Evolutionary conservation across 2,329 filamentous ascomycete genomes (phyloP).

Genomic region (Xylaria sp.): DNA sequence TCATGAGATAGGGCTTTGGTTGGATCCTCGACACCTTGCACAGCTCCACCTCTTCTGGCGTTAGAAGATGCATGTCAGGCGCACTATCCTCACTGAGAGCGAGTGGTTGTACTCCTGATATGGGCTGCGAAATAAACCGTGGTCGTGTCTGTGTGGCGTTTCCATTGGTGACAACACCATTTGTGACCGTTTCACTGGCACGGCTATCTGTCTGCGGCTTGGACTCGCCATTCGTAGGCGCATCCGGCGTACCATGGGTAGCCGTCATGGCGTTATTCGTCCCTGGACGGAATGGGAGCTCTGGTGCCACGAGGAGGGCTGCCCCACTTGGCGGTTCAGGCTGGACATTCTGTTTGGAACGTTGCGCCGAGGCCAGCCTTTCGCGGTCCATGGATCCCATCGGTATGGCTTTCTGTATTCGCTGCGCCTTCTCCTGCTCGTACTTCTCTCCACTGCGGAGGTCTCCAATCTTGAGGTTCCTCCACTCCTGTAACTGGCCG

Average conservation of each 20-base stretch:
- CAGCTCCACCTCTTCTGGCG: conserved; percentile 81
- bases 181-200: conserved; percentile 40
- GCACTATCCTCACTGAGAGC: conserved; percentile 76
- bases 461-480: conserved; percentile 81
- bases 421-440: conserved; percentile 81
- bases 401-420: conserved; percentile 72
- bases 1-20: conserved; percentile 92
- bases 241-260: conserved; percentile 36
- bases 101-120: conserved; percentile 68
- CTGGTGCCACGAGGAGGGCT: conserved; percentile 76
- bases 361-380: conserved; percentile 72
- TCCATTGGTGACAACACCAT: conserved; percentile 48
- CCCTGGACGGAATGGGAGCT: conserved; percentile 69
- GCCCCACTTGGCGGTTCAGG: conserved; percentile 77
- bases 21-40: conserved; percentile 84
- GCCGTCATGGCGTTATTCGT: conserved; percentile 37
- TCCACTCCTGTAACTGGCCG: conserved; percentile 90
- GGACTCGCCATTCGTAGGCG: conserved; percentile 55
- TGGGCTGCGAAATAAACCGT: conserved; percentile 60
- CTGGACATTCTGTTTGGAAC: conserved; percentile 68
- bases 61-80: conserved; percentile 84
- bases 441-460: conserved; percentile 89
- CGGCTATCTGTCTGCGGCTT: conserved; percentile 61
- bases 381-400: conserved; percentile 86
- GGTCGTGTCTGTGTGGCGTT: conserved; percentile 51